Conservation (phyloP, 257 asterid species). For the Gentiana macrophylla region DNA sequence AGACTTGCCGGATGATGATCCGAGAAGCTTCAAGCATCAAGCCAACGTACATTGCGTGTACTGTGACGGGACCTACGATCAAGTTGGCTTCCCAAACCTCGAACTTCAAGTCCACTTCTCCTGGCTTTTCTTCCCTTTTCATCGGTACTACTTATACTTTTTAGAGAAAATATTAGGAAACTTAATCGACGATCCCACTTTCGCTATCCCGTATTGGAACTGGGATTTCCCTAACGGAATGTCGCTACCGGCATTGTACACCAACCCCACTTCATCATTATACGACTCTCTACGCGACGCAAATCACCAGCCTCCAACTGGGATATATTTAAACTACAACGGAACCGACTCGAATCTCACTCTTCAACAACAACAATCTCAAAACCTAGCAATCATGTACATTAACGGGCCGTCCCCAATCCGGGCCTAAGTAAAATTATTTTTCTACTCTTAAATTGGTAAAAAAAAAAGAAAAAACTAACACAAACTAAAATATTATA, state of each 20-base stretch:
- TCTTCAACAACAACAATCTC: slow-evolving; percentile 18
- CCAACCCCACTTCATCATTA: slow-evolving; percentile 37
- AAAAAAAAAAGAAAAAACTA: too few species aligned
- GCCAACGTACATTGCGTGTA: slow-evolving; percentile 82
- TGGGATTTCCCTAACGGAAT: slow-evolving; percentile 68
- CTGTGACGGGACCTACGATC: slow-evolving; percentile 78
- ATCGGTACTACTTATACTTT: slow-evolving; percentile 59
- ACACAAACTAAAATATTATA: too few species aligned
- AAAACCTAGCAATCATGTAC: slow-evolving; percentile 58
- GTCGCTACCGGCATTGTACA: slow-evolving; percentile 44
- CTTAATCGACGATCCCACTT: slow-evolving; percentile 53
- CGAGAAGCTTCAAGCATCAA: slow-evolving; percentile 68
- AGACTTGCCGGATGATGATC: slow-evolving; percentile 71
- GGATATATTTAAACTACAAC: slow-evolving; percentile 46
- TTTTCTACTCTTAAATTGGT: too few species aligned
- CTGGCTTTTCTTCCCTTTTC: slow-evolving; percentile 73
- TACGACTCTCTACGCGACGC: slow-evolving; percentile 49
- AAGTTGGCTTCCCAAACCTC: slow-evolving; percentile 55
- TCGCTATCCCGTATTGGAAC: slow-evolving; percentile 76
- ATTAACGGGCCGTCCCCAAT: too few species aligned
- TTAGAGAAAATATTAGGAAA: slow-evolving; percentile 58
- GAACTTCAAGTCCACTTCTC: slow-evolving; percentile 73
- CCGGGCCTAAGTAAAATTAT: too few species aligned
- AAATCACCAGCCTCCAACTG: slow-evolving; percentile 56
- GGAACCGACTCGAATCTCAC: slow-evolving; percentile 18